Conservation (phyloP, 2,329 filamentous ascomycete species). For the Chaetomiaceae sp. region DNA sequence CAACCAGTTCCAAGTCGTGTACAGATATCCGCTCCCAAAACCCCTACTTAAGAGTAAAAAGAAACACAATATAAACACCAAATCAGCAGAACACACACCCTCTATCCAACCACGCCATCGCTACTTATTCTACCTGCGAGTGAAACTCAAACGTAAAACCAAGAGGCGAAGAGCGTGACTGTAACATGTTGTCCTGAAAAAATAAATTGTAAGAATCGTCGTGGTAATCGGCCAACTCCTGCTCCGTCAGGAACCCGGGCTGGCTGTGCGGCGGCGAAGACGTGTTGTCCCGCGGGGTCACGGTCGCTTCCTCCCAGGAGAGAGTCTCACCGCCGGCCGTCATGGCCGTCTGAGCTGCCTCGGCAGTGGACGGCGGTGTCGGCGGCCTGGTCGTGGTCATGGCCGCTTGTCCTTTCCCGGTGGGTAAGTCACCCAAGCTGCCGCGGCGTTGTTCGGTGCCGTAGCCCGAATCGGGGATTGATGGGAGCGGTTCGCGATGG, state of each 20-base stretch:
- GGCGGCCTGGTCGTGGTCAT: background rate
- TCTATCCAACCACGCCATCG: background rate
- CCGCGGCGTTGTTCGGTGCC: conserved; percentile 20
- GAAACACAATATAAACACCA: background rate
- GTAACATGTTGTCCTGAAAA: background rate
- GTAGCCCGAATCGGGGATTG: conserved; percentile 27
- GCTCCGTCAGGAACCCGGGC: background rate
- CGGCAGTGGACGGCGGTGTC: conserved; percentile 1
- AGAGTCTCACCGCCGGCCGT: background rate
- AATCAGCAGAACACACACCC: background rate
- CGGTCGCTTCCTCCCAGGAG: background rate
- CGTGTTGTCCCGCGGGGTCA: background rate
- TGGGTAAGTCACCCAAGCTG: conserved; percentile 19
- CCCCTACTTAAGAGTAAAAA: background rate
- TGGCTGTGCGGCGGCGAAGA: background rate
- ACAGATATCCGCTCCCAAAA: no score
- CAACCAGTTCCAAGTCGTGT: no score
- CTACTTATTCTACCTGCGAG: conserved; percentile 7
- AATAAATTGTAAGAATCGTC: background rate
- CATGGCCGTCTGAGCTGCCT: background rate
- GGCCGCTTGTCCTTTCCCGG: background rate
- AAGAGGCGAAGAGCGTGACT: background rate
- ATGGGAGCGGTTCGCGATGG: conserved; percentile 8
- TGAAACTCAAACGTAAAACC: conserved; percentile 8
- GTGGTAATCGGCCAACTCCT: conserved; percentile 5